These are phyloP conservation scores for Diddensiella transvaalensis DNA, from an alignment of 805 yeast genomes.

Conservation along the genomic window DNA sequence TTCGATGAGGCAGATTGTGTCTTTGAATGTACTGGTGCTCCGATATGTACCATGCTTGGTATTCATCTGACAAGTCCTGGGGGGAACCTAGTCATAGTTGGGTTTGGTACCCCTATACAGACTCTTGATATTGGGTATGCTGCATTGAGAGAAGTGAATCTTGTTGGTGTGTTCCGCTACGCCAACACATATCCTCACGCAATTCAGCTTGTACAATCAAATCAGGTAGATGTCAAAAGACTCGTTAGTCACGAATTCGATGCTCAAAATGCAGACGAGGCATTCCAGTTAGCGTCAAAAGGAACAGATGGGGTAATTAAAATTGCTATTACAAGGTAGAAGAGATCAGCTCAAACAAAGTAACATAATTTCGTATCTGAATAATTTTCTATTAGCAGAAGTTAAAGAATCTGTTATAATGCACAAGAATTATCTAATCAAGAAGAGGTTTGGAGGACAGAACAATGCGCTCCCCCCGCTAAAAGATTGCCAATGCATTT, in stretches of 20 bases:
- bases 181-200: constrained; percentile 28
- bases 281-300: constrained; percentile 7
- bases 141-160: constrained; percentile 28
- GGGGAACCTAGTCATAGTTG: constrained; percentile 41
- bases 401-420: no score
- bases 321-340: constrained; percentile 4
- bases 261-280: constrained; percentile 1
- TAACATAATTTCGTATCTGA: no score
- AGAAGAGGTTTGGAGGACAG: no score
- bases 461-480: no score
- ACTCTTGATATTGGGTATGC: constrained; percentile 30
- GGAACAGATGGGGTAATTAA: constrained; percentile 9
- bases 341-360: not conserved
- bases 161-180: constrained; percentile 30
- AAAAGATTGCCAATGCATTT: constrained; percentile 40
- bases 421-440: no score
- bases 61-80: constrained; percentile 53
- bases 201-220: constrained; percentile 13
- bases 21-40: constrained; percentile 75
- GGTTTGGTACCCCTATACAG: constrained; percentile 31
- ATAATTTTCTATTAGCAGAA: no score
- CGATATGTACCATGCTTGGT: constrained; percentile 60
- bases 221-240: constrained; percentile 10
- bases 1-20: constrained; percentile 46
- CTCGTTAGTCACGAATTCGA: constrained; percentile 8